Percentiles rank a stretch among this genome's conserved stretches.
phyloP scores from a whole-genome alignment of 352 stramenopile species.

The Globisporangium orthogonon region DNA sequence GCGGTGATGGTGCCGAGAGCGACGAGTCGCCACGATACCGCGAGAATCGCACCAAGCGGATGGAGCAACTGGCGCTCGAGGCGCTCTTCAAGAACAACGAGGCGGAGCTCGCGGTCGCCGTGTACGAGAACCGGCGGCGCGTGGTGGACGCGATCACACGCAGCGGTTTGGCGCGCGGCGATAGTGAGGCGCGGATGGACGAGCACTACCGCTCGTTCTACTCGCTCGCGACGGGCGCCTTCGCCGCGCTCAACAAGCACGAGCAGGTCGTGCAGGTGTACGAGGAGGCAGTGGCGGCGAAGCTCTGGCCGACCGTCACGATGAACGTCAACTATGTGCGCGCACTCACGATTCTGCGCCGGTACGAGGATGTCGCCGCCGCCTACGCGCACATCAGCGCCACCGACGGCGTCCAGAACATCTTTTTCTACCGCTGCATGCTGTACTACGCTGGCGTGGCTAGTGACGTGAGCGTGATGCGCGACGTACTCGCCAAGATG shows the following conservation, averaged over 20 bases:
- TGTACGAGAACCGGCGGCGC: slow-evolving; percentile 11
- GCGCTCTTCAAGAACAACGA: slow-evolving; percentile 5
- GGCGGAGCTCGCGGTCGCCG: slow-evolving; percentile 7
- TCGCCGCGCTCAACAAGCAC: slow-evolving; percentile 5
- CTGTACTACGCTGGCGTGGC: slow-evolving; percentile 5
- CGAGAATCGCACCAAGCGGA: slow-evolving; percentile 10
- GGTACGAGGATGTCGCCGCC: slow-evolving; percentile 1
- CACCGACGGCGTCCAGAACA: slow-evolving; percentile 11
- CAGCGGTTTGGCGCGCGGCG: slow-evolving; percentile 7
- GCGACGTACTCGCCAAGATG: slow-evolving; percentile 6
- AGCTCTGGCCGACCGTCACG: slow-evolving; percentile 11
- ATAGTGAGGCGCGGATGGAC: slow-evolving; percentile 8
- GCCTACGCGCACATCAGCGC: slow-evolving; percentile 5
- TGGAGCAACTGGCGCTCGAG: slow-evolving; percentile 13
- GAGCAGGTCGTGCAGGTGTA: slow-evolving; percentile 7
- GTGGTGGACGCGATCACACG: neutral
- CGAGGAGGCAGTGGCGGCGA: neutral
- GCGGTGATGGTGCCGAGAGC: neutral
- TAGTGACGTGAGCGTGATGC: slow-evolving; percentile 1
- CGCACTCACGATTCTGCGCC: slow-evolving; percentile 7
- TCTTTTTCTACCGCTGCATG: slow-evolving; percentile 14
- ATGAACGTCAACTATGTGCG: slow-evolving; percentile 17
- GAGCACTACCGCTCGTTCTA: slow-evolving; percentile 15
- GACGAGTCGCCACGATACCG: slow-evolving; percentile 1
- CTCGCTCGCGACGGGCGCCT: slow-evolving; percentile 13